Evolutionary conservation across 345 rosid genomes (phyloP).

Genomic region (Eucalyptus grandis): DNA sequence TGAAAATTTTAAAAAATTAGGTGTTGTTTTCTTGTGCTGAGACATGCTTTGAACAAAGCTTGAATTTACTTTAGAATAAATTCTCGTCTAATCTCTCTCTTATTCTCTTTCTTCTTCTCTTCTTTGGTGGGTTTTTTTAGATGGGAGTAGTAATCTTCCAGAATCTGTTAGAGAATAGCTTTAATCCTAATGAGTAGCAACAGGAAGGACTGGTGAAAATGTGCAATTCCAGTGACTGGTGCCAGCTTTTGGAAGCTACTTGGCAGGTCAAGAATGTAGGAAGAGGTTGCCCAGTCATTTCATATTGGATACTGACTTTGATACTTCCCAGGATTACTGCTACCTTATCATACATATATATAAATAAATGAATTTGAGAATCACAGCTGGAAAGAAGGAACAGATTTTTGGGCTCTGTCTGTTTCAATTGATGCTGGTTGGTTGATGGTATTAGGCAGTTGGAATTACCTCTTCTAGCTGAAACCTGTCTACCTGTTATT

Average conservation of each 20-base stretch:
- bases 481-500: neutral
- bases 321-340: neutral
- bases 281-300: neutral
- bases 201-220: neutral
- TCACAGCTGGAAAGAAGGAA: neutral
- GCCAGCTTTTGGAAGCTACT: neutral
- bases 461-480: neutral
- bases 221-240: neutral
- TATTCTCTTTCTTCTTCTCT: neutral
- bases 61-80: neutral
- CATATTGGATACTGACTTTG: neutral
- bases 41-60: neutral
- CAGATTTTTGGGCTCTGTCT: neutral
- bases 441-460: neutral
- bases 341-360: neutral
- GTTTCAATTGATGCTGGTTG: neutral
- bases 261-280: neutral
- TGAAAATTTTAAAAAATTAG: neutral
- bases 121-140: neutral
- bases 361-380: neutral
- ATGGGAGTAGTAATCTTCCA: neutral
- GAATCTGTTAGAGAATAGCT: neutral
- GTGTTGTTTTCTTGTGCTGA: neutral
- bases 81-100: neutral
- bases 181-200: neutral